Evolutionary conservation across 2,329 filamentous ascomycete species (phyloP).

Genomic region (Stachybotrys echinatus): DNA sequence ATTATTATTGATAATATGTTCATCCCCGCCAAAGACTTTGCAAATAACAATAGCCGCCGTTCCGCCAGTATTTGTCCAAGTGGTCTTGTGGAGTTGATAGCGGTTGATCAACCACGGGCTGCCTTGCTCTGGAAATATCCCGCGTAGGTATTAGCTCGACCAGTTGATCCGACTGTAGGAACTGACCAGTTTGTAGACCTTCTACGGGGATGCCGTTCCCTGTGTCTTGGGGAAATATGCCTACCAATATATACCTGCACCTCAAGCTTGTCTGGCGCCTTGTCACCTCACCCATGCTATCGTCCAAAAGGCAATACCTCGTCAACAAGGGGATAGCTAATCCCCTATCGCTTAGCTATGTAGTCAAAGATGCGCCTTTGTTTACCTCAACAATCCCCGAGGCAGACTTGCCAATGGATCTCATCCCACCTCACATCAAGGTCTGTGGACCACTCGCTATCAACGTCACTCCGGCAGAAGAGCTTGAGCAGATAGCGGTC

Average conservation of each 20-base stretch:
- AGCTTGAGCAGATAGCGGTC: constrained; percentile 35
- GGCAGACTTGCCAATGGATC: constrained; percentile 26
- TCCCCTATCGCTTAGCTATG: not conserved
- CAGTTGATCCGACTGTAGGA: not conserved
- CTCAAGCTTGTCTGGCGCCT: constrained; percentile 9
- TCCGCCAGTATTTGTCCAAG: not conserved
- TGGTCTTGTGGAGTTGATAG: not conserved
- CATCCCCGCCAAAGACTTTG: not conserved
- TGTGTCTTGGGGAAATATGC: constrained; percentile 34
- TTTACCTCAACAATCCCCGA: constrained; percentile 18
- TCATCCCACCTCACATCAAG: constrained; percentile 21
- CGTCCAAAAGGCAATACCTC: not conserved
- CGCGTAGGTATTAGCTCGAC: not conserved
- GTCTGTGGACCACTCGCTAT: constrained; percentile 39
- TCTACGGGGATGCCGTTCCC: constrained; percentile 38
- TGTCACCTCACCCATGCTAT: constrained; percentile 4
- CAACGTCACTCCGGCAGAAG: constrained; percentile 22
- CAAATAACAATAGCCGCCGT: not conserved
- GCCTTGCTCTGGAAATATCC: not conserved
- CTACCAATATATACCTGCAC: constrained; percentile 30
- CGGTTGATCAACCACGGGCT: not conserved
- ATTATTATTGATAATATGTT: not conserved
- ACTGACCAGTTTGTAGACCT: not conserved
- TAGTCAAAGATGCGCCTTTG: constrained; percentile 6
- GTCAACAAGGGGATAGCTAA: not conserved